phyloP scores from a whole-genome alignment of 2,329 filamentous ascomycete genomes.

The Stagonosporopsis chrysanthemi region DNA sequence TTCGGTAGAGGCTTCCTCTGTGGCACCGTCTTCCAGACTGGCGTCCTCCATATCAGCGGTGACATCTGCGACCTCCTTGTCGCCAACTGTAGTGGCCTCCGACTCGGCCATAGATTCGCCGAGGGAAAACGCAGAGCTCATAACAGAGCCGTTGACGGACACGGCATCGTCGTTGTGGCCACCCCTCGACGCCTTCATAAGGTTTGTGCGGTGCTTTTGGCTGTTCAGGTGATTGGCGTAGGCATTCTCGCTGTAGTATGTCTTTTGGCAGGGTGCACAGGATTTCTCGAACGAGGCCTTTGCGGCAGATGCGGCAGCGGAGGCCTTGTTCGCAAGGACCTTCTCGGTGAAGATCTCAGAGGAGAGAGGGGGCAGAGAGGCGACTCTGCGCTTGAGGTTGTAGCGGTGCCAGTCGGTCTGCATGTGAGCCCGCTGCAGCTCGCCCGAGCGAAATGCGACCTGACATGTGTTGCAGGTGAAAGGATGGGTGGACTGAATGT shows the following conservation, averaged over 20 bases:
- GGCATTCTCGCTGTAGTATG: constrained; percentile 95
- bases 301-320: constrained; percentile 81
- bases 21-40: constrained; percentile 46
- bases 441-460: constrained; percentile 92
- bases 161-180: constrained; percentile 67
- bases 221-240: constrained; percentile 92
- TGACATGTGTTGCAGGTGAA: constrained; percentile 99
- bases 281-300: constrained; percentile 86
- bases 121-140: constrained; percentile 90
- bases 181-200: constrained; percentile 56
- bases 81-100: constrained; percentile 62
- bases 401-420: constrained; percentile 98
- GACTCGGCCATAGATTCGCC: constrained; percentile 75
- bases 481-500: constrained; percentile 66
- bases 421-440: constrained; percentile 95
- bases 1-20: constrained; percentile 47
- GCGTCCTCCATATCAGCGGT: constrained; percentile 79
- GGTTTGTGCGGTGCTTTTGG: constrained; percentile 82
- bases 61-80: constrained; percentile 78
- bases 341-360: constrained; percentile 96
- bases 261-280: constrained; percentile 85
- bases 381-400: constrained; percentile 93
- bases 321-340: constrained; percentile 87
- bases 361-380: constrained; percentile 86
- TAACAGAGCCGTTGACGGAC: constrained; percentile 69